Percentiles rank a stretch among this genome's conserved stretches.
Conservation (phyloP, 129 eudicot species). For the Helianthus tuberosus region DNA sequence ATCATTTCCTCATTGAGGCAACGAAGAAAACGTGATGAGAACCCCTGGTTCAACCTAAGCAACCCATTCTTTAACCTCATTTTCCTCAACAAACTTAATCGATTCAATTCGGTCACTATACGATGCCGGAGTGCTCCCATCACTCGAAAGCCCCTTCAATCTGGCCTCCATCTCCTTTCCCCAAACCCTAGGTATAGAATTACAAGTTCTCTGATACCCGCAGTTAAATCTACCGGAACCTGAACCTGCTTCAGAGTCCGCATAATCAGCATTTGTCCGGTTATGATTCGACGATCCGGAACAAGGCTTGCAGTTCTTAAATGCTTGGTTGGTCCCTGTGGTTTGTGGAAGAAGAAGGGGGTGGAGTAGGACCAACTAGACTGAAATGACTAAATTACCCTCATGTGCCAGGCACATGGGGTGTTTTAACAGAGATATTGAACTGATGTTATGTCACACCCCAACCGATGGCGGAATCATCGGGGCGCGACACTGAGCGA, state of each 20-base stretch:
- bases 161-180: constrained; percentile 84
- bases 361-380: no score
- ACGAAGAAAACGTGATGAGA: constrained; percentile 71
- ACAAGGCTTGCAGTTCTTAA: constrained; percentile 84
- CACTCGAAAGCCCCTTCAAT: constrained; percentile 80
- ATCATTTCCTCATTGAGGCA: constrained; percentile 75
- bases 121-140: constrained; percentile 80
- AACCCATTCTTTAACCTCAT: constrained; percentile 87
- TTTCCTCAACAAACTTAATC: constrained; percentile 71
- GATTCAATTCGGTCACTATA: constrained; percentile 81
- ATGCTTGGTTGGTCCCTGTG: no score
- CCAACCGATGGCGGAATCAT: no score
- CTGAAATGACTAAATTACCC: no score
- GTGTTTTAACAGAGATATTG: no score
- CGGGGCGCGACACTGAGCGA: no score
- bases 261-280: constrained; percentile 33
- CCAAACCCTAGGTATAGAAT: constrained; percentile 71
- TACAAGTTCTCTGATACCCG: constrained; percentile 55
- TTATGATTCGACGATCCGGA: constrained; percentile 59
- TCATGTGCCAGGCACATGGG: no score
- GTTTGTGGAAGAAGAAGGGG: no score
- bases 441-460: no score
- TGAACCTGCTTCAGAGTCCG: constrained; percentile 61
- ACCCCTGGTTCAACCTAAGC: constrained; percentile 98
- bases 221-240: constrained; percentile 53